Conservation (phyloP, 208 protist species). For the Borovskyia barvae region DNA sequence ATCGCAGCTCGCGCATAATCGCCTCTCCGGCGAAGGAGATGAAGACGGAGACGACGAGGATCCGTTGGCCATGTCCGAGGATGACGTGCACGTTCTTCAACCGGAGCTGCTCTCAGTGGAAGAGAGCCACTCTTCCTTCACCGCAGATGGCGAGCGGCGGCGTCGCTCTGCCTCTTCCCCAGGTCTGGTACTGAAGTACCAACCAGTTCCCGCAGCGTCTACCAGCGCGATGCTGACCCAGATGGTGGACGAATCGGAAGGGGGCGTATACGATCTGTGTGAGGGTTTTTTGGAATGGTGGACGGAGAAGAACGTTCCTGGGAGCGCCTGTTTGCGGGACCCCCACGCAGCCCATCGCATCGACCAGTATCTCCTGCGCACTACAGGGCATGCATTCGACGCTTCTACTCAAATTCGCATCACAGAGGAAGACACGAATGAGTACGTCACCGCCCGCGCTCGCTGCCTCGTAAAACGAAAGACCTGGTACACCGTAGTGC, state of each 20-base stretch:
- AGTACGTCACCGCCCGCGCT: constrained; percentile 4
- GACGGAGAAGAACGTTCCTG: constrained; percentile 35
- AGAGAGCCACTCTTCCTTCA: too few species aligned
- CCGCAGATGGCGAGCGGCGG: background rate
- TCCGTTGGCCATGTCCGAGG: constrained; percentile 28
- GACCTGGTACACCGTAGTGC: constrained; percentile 22
- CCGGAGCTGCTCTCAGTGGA: constrained; percentile 18
- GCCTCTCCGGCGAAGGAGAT: constrained; percentile 9
- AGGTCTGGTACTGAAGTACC: too few species aligned
- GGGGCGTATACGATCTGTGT: constrained; percentile 50
- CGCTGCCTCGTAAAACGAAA: background rate
- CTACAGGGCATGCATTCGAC: constrained; percentile 4
- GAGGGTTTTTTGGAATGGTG: constrained; percentile 39
- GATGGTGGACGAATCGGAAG: constrained; percentile 62
- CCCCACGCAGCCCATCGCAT: constrained; percentile 32
- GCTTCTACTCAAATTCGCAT: background rate
- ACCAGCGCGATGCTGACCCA: background rate
- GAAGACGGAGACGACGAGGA: constrained; percentile 27
- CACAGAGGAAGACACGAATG: constrained; percentile 19
- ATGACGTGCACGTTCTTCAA: constrained; percentile 48
- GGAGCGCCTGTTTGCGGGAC: constrained; percentile 42
- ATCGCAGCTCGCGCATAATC: constrained; percentile 35
- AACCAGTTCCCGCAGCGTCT: background rate
- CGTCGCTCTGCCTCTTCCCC: too few species aligned
- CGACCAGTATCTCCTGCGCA: constrained; percentile 17